A percentile compares a stretch with the other conserved stretches of the same genome.
Conservation (phyloP, 352 stramenopile species). For the Aphanomyces astaci region DNA sequence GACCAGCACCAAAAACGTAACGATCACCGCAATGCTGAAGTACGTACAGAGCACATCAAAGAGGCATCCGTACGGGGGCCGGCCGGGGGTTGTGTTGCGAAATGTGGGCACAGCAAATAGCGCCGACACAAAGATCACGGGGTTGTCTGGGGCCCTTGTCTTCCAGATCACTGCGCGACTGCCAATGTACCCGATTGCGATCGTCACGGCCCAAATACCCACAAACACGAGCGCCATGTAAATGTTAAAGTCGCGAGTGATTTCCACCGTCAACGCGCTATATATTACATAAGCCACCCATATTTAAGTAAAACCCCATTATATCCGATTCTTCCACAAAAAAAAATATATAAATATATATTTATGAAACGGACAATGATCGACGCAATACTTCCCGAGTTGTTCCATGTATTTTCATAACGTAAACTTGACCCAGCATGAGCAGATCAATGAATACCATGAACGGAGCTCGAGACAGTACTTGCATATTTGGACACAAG, state of each 20-base stretch:
- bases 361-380: too few relatives aligned
- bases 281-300: too few relatives aligned
- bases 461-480: too few relatives aligned
- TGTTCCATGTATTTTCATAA: too few relatives aligned
- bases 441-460: too few relatives aligned
- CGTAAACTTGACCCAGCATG: too few relatives aligned
- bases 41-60: constrained; percentile 18
- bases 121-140: constrained; percentile 13
- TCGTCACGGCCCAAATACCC: constrained; percentile 17
- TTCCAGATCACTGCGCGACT: constrained; percentile 8
- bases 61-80: constrained; percentile 15
- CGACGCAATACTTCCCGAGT: too few relatives aligned
- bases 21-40: constrained; percentile 15
- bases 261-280: background rate
- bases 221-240: constrained; percentile 14
- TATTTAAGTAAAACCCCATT: too few relatives aligned
- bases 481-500: too few relatives aligned
- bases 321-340: too few relatives aligned
- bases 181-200: constrained; percentile 18
- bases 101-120: constrained; percentile 17
- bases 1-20: constrained; percentile 2
- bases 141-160: background rate
- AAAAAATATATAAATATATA: too few relatives aligned
- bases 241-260: constrained; percentile 11
- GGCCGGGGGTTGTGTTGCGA: constrained; percentile 15